Evolutionary conservation across 169 alveolate genomes (phyloP).

Genomic region (Besnoitia besnoiti): DNA sequence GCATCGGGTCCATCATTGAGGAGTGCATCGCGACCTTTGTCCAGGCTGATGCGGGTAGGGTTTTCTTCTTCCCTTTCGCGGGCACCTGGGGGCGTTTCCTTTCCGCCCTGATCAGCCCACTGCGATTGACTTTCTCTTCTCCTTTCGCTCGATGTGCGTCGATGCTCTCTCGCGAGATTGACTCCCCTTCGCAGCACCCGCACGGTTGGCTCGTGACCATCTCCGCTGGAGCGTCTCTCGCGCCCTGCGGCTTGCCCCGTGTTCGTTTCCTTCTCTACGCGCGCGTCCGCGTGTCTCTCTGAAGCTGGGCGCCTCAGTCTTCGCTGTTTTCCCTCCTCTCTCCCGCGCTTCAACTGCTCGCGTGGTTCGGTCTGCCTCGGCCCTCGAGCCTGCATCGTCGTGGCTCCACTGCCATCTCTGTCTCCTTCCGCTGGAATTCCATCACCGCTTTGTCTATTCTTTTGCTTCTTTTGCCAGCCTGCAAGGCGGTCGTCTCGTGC

Average conservation of each 20-base stretch:
- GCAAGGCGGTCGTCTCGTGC: too few relatives aligned
- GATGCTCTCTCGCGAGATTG: background rate
- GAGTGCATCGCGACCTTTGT: constrained; percentile 80
- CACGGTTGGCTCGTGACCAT: background rate
- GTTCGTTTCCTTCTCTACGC: too few relatives aligned
- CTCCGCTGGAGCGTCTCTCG: background rate
- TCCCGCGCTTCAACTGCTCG: too few relatives aligned
- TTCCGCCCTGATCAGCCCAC: background rate
- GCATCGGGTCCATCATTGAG: constrained; percentile 69
- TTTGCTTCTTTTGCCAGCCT: too few relatives aligned
- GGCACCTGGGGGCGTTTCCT: background rate
- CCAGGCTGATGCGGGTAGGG: constrained; percentile 79
- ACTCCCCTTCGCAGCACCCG: background rate
- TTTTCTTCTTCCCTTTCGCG: background rate
- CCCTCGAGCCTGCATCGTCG: too few relatives aligned
- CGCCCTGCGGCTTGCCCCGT: background rate
- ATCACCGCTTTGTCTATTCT: too few relatives aligned
- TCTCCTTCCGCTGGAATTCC: too few relatives aligned
- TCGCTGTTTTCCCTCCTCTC: too few relatives aligned
- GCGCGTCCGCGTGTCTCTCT: too few relatives aligned
- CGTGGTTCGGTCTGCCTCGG: too few relatives aligned
- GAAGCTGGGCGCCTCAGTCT: too few relatives aligned
- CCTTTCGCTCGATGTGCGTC: background rate
- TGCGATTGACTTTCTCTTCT: background rate
- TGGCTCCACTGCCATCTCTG: too few relatives aligned